Conservation (phyloP, 2,329 filamentous ascomycete species). For the Colletotrichum incanum region DNA sequence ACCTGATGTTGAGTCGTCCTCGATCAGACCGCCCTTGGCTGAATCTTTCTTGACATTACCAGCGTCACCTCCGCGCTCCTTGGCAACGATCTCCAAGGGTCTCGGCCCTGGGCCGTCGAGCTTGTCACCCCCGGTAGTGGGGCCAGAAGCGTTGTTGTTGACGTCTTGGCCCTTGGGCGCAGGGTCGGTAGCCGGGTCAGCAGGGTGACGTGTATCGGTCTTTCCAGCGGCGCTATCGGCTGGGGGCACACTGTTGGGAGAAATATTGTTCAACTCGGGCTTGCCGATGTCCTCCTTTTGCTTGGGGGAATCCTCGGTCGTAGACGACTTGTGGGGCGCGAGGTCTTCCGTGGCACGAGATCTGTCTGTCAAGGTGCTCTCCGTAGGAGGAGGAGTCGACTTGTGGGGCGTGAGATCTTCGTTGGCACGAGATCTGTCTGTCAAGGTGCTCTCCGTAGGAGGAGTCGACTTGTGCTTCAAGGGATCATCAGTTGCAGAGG, state of each 20-base stretch:
- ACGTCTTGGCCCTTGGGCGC: slow-evolving; percentile 56
- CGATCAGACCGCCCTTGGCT: slow-evolving; percentile 40
- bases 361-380: slow-evolving; percentile 2
- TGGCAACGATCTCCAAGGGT: slow-evolving; percentile 57
- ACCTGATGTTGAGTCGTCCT: slow-evolving; percentile 34
- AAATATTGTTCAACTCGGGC: slow-evolving; percentile 43
- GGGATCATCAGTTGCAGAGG: neutral
- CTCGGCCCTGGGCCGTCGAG: slow-evolving; percentile 61
- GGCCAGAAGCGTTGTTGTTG: slow-evolving; percentile 49
- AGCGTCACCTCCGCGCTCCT: slow-evolving; percentile 53
- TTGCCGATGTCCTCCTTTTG: slow-evolving; percentile 45
- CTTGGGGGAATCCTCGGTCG: neutral
- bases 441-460: slow-evolving; percentile 1
- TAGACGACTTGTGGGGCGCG: neutral
- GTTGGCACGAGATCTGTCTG: slow-evolving; percentile 4
- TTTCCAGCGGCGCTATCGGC: slow-evolving; percentile 51
- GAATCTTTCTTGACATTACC: slow-evolving; percentile 42
- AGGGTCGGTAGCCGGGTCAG: slow-evolving; percentile 54
- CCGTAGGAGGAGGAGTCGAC: neutral
- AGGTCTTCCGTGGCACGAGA: neutral
- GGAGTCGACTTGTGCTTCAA: neutral
- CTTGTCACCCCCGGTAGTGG: slow-evolving; percentile 54
- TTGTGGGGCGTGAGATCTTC: neutral
- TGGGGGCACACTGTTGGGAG: slow-evolving; percentile 41
- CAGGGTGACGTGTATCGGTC: slow-evolving; percentile 58